Conservation (phyloP, 148 eudicot genomes). For the Pharnaceum exiguum region DNA sequence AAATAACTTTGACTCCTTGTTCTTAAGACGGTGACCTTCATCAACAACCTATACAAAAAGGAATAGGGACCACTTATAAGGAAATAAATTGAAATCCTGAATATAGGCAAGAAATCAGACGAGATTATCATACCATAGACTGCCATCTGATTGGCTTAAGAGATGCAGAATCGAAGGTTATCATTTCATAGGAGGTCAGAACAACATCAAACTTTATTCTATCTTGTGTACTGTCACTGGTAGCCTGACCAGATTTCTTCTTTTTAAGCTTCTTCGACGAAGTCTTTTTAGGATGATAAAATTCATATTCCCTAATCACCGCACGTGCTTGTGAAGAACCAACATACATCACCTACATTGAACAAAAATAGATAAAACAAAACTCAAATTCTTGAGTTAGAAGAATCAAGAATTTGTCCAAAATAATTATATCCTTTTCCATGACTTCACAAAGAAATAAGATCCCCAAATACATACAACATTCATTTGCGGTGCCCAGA, state of each 20-base stretch:
- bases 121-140: conserved; percentile 61
- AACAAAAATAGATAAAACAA: not conserved
- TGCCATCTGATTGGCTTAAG: conserved; percentile 94
- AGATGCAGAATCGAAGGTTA: conserved; percentile 67
- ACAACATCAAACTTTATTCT: conserved; percentile 94
- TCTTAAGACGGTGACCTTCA: conserved; percentile 98
- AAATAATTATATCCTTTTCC: too few relatives aligned
- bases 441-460: too few relatives aligned
- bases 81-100: not conserved
- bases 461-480: conserved; percentile 90
- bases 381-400: not conserved
- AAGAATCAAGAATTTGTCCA: conserved; percentile 33
- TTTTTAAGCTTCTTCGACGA: conserved; percentile 57
- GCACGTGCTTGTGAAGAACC: conserved; percentile 83
- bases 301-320: conserved; percentile 76
- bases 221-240: conserved; percentile 75
- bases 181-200: conserved; percentile 93
- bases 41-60: conserved; percentile 72
- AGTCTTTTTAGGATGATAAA: conserved; percentile 68
- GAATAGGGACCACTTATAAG: conserved; percentile 11
- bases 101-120: not conserved
- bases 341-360: conserved; percentile 90
- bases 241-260: conserved; percentile 63
- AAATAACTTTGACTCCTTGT: conserved; percentile 93
- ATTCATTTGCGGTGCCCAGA: conserved; percentile 97